Base-by-base conservation (phyloP, 768 basidiomycete genomes). In the Pleurotus citrinopileatus region DNA sequence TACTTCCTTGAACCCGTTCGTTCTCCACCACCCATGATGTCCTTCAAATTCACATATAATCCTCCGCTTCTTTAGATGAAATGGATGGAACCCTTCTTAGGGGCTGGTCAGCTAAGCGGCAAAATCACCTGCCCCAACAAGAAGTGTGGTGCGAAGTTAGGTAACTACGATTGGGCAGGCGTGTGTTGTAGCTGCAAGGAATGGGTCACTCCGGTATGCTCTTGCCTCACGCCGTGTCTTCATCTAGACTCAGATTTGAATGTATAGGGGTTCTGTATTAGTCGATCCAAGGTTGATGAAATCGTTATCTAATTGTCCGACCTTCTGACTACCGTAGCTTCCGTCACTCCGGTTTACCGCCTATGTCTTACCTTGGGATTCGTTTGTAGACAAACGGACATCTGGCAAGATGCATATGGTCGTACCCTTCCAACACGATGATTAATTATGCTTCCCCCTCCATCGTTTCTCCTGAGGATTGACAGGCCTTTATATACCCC, bases 121-220 rank as follows among this genome's bases (percentile, higher is more conserved):
- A 97, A 94, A 77, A 90, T 99, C 60, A 55, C 81, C 0, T 99
- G 97, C 61, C 97, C 97, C 3, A 96, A 95, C 68, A 79, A 85
- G 62, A 94, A 91, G 63, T 99, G 97, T 62, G 79, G 80, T 2
- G 85, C 82, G 22, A 99, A 99, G 72, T 76, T 99, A 15, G 97
- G 97, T 2, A 97, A 91, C 66, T 98, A 86, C 61, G 94, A 97
- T 65, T 99, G 97, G 97, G 93, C 94, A 3, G 96, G 96, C 0
- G 84, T 91, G 25, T 82, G 86, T 62, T 96, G 94, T 65, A 88
- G 91, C 20, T 98, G 94, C 64, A 89, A 87, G 61, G 83, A 86
- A 63, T 98, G 94, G 94, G 90, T 96, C 23, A 87, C 86, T 7
- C 94, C 94, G 40, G 94, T 94, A 42, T 19, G 34, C 57, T 32